A percentile compares a stretch with the other conserved stretches of the same genome.
Evolutionary conservation across 2,329 filamentous ascomycete genomes (phyloP).

Genomic region (Pyricularia grisea): DNA sequence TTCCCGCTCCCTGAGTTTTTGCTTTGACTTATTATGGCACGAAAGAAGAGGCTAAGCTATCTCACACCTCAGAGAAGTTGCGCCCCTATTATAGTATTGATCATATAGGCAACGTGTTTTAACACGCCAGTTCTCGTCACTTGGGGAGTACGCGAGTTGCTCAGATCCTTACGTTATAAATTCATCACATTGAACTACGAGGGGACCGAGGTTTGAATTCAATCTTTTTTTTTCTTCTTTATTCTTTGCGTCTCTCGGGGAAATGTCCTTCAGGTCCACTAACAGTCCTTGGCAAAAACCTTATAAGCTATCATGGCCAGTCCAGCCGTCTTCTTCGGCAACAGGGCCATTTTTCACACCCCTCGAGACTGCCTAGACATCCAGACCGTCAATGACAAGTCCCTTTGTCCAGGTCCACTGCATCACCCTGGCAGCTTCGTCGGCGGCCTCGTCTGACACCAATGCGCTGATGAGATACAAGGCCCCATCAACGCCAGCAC

Average conservation of each 20-base stretch:
- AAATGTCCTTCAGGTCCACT: neutral
- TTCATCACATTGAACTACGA: neutral
- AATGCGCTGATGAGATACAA: conserved; percentile 79
- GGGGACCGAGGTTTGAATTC: neutral
- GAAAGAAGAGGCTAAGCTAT: neutral
- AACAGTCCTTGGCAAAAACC: neutral
- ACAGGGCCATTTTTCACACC: neutral
- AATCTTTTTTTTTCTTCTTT: conserved; percentile 1
- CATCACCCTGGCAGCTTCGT: conserved; percentile 65
- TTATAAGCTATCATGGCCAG: neutral
- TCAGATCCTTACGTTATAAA: neutral
- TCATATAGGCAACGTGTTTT: no score
- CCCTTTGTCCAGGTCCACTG: conserved; percentile 84
- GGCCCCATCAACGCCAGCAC: conserved; percentile 72
- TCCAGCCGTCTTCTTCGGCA: neutral
- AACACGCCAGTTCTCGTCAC: no score
- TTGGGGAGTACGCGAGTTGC: neutral
- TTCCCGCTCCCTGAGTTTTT: neutral
- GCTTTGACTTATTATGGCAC: neutral
- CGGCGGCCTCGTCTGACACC: conserved; percentile 66
- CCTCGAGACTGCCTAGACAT: conserved; percentile 48
- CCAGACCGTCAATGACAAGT: conserved; percentile 72
- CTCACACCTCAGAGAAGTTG: neutral
- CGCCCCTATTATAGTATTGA: no score
- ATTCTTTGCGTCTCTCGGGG: neutral